Evolutionary conservation across 108 stramenopile species (phyloP).

Genomic region (Nannochloropsis granulata): DNA sequence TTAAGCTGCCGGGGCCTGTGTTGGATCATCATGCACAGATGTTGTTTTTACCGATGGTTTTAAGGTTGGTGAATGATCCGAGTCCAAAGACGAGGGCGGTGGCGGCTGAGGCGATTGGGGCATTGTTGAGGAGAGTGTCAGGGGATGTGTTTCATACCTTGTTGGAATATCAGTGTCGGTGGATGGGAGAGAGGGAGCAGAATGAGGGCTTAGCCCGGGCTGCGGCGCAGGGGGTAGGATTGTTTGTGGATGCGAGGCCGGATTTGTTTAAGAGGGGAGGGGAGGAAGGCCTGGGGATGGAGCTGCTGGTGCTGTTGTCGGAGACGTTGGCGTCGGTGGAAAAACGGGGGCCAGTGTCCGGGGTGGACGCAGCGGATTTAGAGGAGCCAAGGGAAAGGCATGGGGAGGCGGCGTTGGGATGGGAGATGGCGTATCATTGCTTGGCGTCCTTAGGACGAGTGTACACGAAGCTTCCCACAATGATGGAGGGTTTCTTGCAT

Average conservation of each 20-base stretch:
- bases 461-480: neutral
- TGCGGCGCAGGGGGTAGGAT: slow-evolving; percentile 20
- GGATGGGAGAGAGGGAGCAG: slow-evolving; percentile 6
- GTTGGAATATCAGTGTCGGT: slow-evolving; percentile 8
- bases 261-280: slow-evolving; percentile 14
- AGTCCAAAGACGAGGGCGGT: slow-evolving; percentile 12
- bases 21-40: slow-evolving; percentile 18
- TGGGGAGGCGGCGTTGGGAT: neutral
- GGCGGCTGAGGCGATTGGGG: neutral
- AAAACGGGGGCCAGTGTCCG: neutral
- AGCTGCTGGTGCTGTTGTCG: neutral
- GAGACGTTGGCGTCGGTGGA: neutral
- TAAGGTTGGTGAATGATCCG: slow-evolving; percentile 22
- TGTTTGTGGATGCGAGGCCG: slow-evolving; percentile 20
- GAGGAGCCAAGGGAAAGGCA: neutral
- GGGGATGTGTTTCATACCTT: slow-evolving; percentile 9
- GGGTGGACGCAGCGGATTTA: neutral
- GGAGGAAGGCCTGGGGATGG: neutral
- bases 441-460: neutral
- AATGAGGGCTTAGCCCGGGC: slow-evolving; percentile 2
- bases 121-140: slow-evolving; percentile 7
- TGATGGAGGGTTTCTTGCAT: neutral
- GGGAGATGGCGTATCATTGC: neutral
- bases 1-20: slow-evolving; percentile 19
- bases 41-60: slow-evolving; percentile 20